Percentiles rank a stretch among this genome's conserved stretches.
Evolutionary conservation across 129 eudicot genomes (phyloP).

Genomic region (Centrapalus pauciflorus): DNA sequence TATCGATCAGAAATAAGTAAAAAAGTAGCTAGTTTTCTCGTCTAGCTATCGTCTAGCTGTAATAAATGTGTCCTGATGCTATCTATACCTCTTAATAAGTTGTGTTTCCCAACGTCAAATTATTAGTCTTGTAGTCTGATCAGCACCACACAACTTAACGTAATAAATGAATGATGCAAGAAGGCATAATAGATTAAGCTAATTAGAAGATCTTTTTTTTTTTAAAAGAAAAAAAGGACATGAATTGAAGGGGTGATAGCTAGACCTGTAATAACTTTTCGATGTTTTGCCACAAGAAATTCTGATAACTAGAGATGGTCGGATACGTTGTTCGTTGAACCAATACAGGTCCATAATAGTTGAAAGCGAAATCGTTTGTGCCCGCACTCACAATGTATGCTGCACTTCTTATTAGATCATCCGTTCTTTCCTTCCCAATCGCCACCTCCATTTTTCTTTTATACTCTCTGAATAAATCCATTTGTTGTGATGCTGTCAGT

Average conservation of each 20-base stretch:
- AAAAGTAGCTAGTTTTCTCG: too few species aligned
- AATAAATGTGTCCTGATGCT: too few species aligned
- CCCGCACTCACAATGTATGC: conserved; percentile 21
- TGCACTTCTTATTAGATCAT: conserved; percentile 6
- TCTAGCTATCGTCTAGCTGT: too few species aligned
- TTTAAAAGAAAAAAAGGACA: background rate
- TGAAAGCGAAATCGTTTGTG: conserved; percentile 28
- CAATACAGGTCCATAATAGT: conserved; percentile 12
- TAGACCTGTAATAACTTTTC: conserved; percentile 17
- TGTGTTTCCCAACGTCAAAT: background rate
- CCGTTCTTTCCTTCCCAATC: conserved; percentile 18
- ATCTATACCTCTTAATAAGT: too few species aligned
- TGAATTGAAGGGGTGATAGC: background rate
- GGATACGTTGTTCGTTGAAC: conserved; percentile 13
- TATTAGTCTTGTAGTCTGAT: background rate
- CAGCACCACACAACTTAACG: background rate
- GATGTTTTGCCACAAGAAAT: conserved; percentile 22
- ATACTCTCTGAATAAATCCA: conserved; percentile 22
- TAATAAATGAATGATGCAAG: background rate
- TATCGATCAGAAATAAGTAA: too few species aligned
- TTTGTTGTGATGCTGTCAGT: conserved; percentile 15
- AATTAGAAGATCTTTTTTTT: too few species aligned
- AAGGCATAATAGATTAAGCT: too few species aligned
- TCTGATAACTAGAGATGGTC: conserved; percentile 12
- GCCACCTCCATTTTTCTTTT: conserved; percentile 7